Evolutionary conservation across 140 eudicot genomes (phyloP), one percentile per base, ranked within the genome.

Genomic region (Oenanthe javanica): DNA sequence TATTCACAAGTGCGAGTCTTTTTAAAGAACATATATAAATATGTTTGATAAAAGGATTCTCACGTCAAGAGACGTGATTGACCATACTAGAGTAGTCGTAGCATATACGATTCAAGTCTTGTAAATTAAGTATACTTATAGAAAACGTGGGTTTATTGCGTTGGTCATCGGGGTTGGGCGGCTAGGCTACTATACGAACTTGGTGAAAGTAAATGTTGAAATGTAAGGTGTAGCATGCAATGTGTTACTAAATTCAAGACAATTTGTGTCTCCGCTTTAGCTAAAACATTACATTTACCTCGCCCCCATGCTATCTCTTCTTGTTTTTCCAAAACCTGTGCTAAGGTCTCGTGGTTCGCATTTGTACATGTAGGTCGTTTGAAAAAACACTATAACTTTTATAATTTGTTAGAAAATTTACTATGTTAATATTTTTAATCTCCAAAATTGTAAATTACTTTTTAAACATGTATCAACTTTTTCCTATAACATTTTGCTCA

Each of bases 41-140:
- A n/a, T 61, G 69, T 61, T 61, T 61, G 69, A 61, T 61, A n/a
- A 61, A 61, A 61, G 69, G 69, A 61, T 61, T 61, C 69, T 61
- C 36, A 61, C 69, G 69, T 36, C 69, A 61, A 61, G 31, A 61
- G 23, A 61, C 69, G 69, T 61, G 69, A 36, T 61, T 61, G 69
- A 61, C 69, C 69, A 61, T 61, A n/a, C 69, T n/a, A 61, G 69
- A 61, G 69, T 0, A 2, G 2, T 8, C 21, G 36, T 31, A 31
- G 36, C 36, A 31, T 31, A 31, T 31, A 31, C 36, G 36, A 61
- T 61, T 1, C 14, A 61, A 61, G 69, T 61, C 69, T 61, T n/a
- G 69, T 9, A 9, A 61, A 31, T 2, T 36, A n/a, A 61, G 69
- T 19, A 23, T 19, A 1, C 13, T 61, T n/a, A 9, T 2, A n/a